phyloP scores from a whole-genome alignment of 345 rosid species.

The Acer yangbiense region DNA sequence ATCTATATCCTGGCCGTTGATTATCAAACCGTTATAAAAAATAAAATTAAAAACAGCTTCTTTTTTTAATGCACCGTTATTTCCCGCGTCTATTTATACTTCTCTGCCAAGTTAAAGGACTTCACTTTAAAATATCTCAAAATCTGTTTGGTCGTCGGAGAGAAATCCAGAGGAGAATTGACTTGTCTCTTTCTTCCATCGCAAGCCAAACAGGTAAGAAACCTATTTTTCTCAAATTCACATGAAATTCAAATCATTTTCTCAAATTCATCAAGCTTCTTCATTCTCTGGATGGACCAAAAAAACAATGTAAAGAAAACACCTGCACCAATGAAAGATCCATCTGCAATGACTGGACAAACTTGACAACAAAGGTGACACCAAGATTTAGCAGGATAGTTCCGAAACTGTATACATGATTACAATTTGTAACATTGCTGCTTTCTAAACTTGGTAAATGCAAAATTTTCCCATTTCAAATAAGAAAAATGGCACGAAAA shows the following conservation, averaged over 20 bases:
- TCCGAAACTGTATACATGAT: constrained; percentile 84
- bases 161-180: no score
- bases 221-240: not conserved
- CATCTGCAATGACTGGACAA: constrained; percentile 59
- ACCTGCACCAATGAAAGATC: constrained; percentile 83
- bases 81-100: no score
- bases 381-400: constrained; percentile 81
- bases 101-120: no score
- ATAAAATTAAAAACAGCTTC: no score
- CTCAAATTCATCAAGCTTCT: constrained; percentile 81
- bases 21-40: no score
- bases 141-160: no score
- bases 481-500: no score
- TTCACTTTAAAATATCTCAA: no score
- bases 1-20: no score
- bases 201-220: no score
- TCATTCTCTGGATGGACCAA: constrained; percentile 77
- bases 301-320: constrained; percentile 56
- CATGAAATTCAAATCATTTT: constrained; percentile 69
- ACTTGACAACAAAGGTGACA: constrained; percentile 68
- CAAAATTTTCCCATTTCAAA: not conserved
- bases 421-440: constrained; percentile 83
- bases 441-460: constrained; percentile 59
- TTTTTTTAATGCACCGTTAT: no score
- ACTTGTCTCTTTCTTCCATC: no score